A percentile compares a stretch with the other conserved stretches of the same genome.
phyloP scores from a whole-genome alignment of 2,329 filamentous ascomycete genomes.

The Thermothelomyces thermophilus region DNA sequence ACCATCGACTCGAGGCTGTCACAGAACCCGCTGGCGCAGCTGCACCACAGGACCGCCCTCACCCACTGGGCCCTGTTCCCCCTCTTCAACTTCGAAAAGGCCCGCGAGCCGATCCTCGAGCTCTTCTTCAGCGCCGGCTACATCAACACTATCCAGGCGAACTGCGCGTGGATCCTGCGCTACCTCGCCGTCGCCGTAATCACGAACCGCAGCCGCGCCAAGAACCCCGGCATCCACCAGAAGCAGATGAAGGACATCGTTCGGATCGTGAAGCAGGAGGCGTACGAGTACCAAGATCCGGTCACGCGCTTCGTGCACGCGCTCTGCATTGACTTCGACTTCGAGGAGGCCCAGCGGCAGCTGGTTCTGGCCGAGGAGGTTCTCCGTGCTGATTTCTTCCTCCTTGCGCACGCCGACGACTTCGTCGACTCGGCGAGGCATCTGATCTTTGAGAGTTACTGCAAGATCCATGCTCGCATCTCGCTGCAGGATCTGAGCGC shows the following conservation, averaged over 20 bases:
- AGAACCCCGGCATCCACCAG: constrained; percentile 84
- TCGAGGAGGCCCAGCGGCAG: constrained; percentile 90
- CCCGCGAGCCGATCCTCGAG: constrained; percentile 85
- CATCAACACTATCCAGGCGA: constrained; percentile 99
- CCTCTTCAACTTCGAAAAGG: constrained; percentile 94
- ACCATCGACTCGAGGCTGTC: constrained; percentile 90
- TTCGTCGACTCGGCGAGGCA: constrained; percentile 94
- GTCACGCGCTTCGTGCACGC: constrained; percentile 95
- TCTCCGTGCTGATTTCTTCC: constrained; percentile 90
- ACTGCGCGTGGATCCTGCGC: constrained; percentile 91
- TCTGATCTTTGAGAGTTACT: constrained; percentile 97
- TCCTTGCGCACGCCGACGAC: constrained; percentile 71
- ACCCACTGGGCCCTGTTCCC: constrained; percentile 99
- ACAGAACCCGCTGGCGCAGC: constrained; percentile 91
- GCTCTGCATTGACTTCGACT: constrained; percentile 92
- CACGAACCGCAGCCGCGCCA: constrained; percentile 74
- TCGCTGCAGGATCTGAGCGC: constrained; percentile 95
- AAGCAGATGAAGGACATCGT: constrained; percentile 98
- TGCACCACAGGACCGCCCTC: constrained; percentile 93
- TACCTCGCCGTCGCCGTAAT: constrained; percentile 94
- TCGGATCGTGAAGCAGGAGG: constrained; percentile 91
- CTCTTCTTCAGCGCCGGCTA: constrained; percentile 95
- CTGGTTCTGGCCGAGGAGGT: constrained; percentile 85
- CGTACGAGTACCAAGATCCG: constrained; percentile 94
- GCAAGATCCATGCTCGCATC: constrained; percentile 98